A percentile compares a stretch with the other conserved stretches of the same genome.
Conservation (phyloP, 148 eudicot species). For the Rhododendron griersonianum region DNA sequence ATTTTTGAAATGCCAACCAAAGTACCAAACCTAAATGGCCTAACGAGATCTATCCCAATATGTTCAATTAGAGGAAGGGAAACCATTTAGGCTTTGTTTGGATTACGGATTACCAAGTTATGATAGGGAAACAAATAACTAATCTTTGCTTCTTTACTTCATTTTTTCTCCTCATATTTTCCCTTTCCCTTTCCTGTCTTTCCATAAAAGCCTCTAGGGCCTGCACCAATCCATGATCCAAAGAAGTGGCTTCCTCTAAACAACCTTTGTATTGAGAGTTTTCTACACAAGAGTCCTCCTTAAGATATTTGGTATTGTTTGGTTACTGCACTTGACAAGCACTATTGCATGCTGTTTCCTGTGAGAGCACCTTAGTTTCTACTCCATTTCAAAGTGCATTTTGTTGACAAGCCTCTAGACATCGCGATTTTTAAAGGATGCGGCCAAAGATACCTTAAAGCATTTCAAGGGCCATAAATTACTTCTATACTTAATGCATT, state of each 20-base stretch:
- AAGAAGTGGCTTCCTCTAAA: not conserved
- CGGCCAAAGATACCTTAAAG: not conserved
- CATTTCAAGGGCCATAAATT: not conserved
- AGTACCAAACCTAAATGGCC: not conserved
- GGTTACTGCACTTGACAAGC: not conserved
- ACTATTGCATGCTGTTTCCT: not conserved
- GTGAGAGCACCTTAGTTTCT: not conserved
- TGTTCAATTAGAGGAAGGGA: not conserved
- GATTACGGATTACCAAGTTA: not conserved
- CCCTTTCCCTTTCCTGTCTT: not conserved
- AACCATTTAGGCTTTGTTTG: not conserved
- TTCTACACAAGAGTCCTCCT: not conserved
- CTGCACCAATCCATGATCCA: not conserved
- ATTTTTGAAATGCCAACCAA: constrained; percentile 6
- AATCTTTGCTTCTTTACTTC: not conserved
- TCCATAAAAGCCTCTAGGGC: not conserved
- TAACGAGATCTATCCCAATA: not conserved
- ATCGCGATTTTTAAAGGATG: not conserved
- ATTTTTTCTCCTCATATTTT: not conserved
- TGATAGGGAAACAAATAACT: not conserved
- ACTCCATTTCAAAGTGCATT: not conserved
- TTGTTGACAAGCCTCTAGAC: not conserved
- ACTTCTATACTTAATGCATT: not conserved
- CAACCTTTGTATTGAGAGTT: not conserved
- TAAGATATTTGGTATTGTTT: not conserved